Evolutionary conservation across 2,329 filamentous ascomycete genomes (phyloP), one percentile per base, ranked within the genome.

Genomic region (Thermochaetoides dissita): DNA sequence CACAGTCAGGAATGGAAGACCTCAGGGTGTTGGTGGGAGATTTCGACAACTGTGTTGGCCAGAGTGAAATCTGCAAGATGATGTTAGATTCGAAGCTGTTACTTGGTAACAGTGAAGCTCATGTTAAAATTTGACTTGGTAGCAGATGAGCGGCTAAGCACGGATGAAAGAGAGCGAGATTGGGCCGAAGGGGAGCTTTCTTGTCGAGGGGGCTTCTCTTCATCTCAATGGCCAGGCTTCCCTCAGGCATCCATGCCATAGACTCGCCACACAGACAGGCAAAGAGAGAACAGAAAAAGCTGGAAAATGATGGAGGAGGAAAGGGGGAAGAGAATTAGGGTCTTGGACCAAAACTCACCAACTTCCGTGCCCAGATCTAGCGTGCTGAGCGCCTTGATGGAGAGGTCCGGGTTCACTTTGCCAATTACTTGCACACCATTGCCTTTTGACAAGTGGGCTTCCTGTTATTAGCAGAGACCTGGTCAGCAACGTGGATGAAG

Each of bases 21-120:
- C 47, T 77, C 68, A 56, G 81, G 84, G 58, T 86, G 76, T 39
- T 79, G 74, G 63, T 95, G 88, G 31, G 86, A 91, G 32, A 78
- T 80, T 44, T 95, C 84, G 10, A 94, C 88, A 3, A 95, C 82
- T 0, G 81, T 76, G 44, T 84, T 78, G 46, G 79, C 81, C 31
- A 85, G 72, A 41, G 69, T 71, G 61, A 83, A 84, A 63, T 95
- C 87, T 89, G 45, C 5, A 24, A 24, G 17, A 24, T 24, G 3
- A 5, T 24, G 17, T 24, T 24, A 24, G 17, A 24, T 24, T 24
- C 17, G 17, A 24, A 24, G 17, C 17, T 24, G 17, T 5, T 24
- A 24, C 17, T 24, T 24, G 17, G 5, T 24, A 24, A 24, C 17
- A 24, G 17, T 24, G 17, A 3, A 24, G 17, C 17, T 24, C 17